Percentiles rank a stretch among this genome's conserved stretches.
These are phyloP conservation scores for Thraustotheca clavata DNA, from an alignment of 352 stramenopile species.

Conservation along the genomic window DNA sequence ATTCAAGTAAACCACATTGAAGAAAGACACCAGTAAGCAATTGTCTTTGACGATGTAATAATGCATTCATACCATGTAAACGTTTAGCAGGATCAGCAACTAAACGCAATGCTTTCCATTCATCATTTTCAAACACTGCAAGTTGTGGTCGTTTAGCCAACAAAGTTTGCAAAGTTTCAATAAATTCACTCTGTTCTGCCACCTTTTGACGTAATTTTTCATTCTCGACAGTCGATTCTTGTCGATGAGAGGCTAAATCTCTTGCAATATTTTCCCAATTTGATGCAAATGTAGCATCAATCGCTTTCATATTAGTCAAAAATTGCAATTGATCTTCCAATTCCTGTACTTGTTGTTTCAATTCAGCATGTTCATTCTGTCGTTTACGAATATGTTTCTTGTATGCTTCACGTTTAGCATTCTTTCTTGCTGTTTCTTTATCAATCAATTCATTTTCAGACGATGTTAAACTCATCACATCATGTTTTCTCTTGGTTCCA, in stretches of 20 bases:
- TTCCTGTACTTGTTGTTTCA: conserved; percentile 19
- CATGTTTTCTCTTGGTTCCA: not conserved
- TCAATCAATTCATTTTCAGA: not conserved
- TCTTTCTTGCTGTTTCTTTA: conserved; percentile 10
- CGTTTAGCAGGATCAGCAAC: conserved; percentile 9
- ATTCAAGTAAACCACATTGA: conserved; percentile 15
- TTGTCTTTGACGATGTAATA: conserved; percentile 13
- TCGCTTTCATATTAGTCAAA: conserved; percentile 21
- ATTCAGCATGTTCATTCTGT: conserved; percentile 12
- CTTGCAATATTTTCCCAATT: conserved; percentile 21
- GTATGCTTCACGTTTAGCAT: conserved; percentile 18
- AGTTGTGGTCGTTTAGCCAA: conserved; percentile 12
- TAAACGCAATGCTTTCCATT: conserved; percentile 16
- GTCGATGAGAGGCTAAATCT: conserved; percentile 14
- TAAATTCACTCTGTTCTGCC: conserved; percentile 20
- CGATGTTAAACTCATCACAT: too few relatives aligned
- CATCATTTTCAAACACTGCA: conserved; percentile 16
- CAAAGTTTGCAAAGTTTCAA: conserved; percentile 18
- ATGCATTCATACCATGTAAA: conserved; percentile 14
- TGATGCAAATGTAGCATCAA: conserved; percentile 18
- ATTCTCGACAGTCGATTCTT: conserved; percentile 18
- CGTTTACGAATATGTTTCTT: conserved; percentile 23
- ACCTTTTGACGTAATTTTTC: conserved; percentile 21
- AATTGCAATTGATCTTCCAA: conserved; percentile 20
- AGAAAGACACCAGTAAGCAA: conserved; percentile 19